Base-by-base conservation (phyloP, 495 filamentous ascomycete genomes). In the Aspergillus wentii region DNA sequence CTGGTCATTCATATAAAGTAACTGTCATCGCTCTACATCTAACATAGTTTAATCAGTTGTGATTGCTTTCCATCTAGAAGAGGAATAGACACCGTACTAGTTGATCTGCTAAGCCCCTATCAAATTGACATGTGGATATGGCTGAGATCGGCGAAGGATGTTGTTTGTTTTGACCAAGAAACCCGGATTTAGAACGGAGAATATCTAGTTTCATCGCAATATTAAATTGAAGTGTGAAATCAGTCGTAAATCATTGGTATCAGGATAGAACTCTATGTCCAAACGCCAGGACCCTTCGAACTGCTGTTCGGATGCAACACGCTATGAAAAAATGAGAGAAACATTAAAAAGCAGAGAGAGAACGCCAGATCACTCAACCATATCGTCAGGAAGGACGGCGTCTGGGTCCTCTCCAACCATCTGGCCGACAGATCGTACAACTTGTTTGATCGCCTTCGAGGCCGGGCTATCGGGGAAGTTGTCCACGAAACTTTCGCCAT, bases 401-500 rank as follows among this genome's bases (percentile, higher is more conserved):
- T 72, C 58, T 4, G 66, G 59, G 26, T 70, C 57, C 35, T 74
- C 59, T 8, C 84, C 83, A 39, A 91, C 72, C 42, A 82, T 66
- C 39, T 67, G 62, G 21, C 75, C 79, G 27, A 95, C 66, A 17
- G 73, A 76, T 30, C 69, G 75, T 4, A 96, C 91, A 17, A 96
- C 87, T 19, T 61, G 63, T 63, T 75, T 80, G 21, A 95, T 72
- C 3, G 88, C 88, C 42, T 67, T 68, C 49, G 84, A 89, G 2
- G 90, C 89, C 18, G 91, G 90, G 48, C 86, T 94, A 44, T 97
- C 91, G 0, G 91, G 86, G 59, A 84, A 98, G 29, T 78, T 76
- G 40, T 97, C 89, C 49, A 97, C 86, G 62, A 96, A 97, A 57
- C 88, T 95, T 75, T 97, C 94, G 1, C 92, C 92, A 62, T 85